A percentile compares a stretch with the other conserved stretches of the same genome.
phyloP scores from a whole-genome alignment of 2,329 filamentous ascomycete genomes.

The Monilinia fructigena region DNA sequence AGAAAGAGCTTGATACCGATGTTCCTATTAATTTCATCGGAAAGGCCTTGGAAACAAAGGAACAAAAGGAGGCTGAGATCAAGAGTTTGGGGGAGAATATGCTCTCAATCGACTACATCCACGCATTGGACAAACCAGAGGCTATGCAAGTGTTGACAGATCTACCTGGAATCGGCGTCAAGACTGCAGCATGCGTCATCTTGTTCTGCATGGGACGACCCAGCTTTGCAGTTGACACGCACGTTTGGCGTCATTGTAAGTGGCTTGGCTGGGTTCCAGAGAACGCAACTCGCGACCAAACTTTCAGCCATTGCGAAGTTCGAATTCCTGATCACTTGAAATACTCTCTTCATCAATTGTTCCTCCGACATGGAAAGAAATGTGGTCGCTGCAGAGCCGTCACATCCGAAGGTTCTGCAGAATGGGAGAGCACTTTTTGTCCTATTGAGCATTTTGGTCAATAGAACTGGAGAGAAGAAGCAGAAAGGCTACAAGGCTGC shows the following conservation, averaged over 20 bases:
- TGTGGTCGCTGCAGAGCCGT: conserved; percentile 48
- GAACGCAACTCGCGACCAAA: conserved; percentile 47
- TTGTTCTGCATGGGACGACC: conserved; percentile 54
- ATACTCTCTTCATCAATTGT: conserved; percentile 55
- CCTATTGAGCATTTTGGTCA: conserved; percentile 62
- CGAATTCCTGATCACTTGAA: conserved; percentile 53
- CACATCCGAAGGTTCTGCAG: conserved; percentile 58
- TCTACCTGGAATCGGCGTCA: conserved; percentile 55
- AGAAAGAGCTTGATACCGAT: conserved; percentile 44
- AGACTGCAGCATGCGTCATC: conserved; percentile 57
- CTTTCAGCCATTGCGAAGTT: conserved; percentile 54
- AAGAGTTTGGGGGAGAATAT: conserved; percentile 55
- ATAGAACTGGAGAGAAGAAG: conserved; percentile 54
- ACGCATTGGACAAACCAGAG: conserved; percentile 46
- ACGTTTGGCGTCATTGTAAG: conserved; percentile 52
- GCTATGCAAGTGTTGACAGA: conserved; percentile 52
- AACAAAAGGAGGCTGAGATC: conserved; percentile 57
- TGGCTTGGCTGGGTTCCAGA: conserved; percentile 57
- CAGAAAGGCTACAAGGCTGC: conserved; percentile 15
- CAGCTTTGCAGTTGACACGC: conserved; percentile 58
- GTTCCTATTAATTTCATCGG: conserved; percentile 47
- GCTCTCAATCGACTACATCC: conserved; percentile 56
- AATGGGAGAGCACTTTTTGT: conserved; percentile 60
- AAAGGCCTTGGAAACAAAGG: conserved; percentile 43
- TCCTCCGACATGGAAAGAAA: conserved; percentile 53